A percentile compares a stretch with the other conserved stretches of the same genome.
Conservation (phyloP, 2,329 filamentous ascomycete genomes). For the Seiridium unicorne region DNA sequence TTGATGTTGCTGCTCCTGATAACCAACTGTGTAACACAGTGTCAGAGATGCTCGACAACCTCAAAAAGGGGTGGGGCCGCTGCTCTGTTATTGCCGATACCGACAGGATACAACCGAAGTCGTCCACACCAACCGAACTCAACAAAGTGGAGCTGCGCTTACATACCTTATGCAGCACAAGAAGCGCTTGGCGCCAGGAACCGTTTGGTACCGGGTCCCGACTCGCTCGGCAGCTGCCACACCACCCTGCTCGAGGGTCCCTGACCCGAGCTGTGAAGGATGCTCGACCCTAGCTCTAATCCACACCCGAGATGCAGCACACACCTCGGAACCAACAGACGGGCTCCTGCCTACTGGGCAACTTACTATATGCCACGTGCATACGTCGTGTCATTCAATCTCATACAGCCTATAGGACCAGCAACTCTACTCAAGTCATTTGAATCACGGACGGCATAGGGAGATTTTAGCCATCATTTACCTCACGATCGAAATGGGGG, state of each 20-base stretch:
- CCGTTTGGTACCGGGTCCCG: no score
- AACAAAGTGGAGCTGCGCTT: background rate
- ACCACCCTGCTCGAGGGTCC: no score
- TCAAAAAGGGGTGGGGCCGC: background rate
- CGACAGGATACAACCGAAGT: conserved; percentile 10
- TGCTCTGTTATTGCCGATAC: conserved; percentile 6
- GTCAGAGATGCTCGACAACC: background rate
- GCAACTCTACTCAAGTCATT: background rate
- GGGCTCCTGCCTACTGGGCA: background rate
- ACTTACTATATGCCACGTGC: background rate
- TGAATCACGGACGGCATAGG: background rate
- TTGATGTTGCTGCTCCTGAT: background rate
- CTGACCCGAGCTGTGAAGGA: no score
- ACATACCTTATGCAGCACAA: no score
- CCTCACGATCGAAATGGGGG: conserved; percentile 5
- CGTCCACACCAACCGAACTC: background rate
- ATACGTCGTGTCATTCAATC: background rate
- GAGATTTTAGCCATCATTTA: background rate
- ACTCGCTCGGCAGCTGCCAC: no score
- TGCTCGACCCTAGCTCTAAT: no score
- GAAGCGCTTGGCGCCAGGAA: no score
- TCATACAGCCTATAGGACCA: background rate
- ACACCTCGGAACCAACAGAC: background rate
- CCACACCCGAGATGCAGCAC: no score
- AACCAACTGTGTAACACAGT: background rate